These are phyloP conservation scores for Aspergillus fumigatiaffinis DNA, from an alignment of 2,329 filamentous ascomycete genomes.

Conservation along the genomic window DNA sequence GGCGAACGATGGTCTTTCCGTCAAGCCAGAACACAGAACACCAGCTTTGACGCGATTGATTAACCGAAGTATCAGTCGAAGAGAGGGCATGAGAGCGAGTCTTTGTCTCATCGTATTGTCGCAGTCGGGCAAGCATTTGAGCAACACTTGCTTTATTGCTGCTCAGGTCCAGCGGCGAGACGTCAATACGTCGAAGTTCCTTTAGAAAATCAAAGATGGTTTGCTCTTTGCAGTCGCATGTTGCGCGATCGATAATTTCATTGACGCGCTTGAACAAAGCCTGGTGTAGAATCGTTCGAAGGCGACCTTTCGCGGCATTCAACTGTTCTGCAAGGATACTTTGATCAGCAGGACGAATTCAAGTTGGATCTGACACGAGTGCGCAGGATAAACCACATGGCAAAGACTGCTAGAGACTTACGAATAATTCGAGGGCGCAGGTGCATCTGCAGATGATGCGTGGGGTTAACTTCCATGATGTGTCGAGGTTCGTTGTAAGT, in stretches of 20 bases:
- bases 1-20: background rate
- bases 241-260: background rate
- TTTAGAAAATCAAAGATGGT: constrained; percentile 1
- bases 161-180: constrained; percentile 1
- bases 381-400: no score
- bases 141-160: background rate
- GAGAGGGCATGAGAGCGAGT: background rate
- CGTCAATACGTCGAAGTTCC: background rate
- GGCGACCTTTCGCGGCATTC: constrained; percentile 3
- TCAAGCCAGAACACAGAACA: background rate
- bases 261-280: background rate
- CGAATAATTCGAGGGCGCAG: background rate
- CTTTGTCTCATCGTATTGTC: background rate
- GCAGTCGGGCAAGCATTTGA: background rate
- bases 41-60: no score
- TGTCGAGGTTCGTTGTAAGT: background rate
- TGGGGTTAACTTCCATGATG: constrained; percentile 5
- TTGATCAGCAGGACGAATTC: no score
- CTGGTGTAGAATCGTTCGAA: constrained; percentile 2
- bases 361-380: no score
- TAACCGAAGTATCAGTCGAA: no score
- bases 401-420: background rate
- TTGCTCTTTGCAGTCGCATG: background rate
- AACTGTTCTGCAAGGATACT: constrained; percentile 1
- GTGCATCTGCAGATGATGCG: background rate